phyloP scores from a whole-genome alignment of 129 eudicot species.

The Glebionis coronaria region DNA sequence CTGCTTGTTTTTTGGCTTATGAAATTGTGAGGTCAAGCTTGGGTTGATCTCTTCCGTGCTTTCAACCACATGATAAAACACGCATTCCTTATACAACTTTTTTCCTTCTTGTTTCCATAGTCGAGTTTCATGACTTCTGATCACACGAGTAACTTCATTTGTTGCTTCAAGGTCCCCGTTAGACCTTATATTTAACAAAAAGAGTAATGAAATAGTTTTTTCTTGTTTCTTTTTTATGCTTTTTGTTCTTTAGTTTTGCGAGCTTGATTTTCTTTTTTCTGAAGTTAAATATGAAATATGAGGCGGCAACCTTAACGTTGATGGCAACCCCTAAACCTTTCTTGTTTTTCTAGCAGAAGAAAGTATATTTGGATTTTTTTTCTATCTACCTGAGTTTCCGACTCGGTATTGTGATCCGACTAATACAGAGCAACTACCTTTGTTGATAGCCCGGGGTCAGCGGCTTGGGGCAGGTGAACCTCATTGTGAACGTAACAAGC shows the following conservation, averaged over 20 bases:
- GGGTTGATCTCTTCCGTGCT: constrained; percentile 28
- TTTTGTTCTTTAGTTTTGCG: not conserved
- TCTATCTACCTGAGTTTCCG: too few relatives aligned
- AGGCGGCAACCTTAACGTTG: not conserved
- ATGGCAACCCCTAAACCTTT: too few relatives aligned
- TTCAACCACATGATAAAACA: not conserved
- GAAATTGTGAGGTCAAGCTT: constrained; percentile 69
- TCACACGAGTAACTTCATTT: constrained; percentile 8
- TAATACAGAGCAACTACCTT: too few relatives aligned
- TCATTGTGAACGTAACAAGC: too few relatives aligned
- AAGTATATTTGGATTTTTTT: too few relatives aligned
- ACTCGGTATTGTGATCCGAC: too few relatives aligned
- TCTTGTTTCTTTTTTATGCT: not conserved
- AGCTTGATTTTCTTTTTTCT: not conserved
- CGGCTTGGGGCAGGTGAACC: too few relatives aligned
- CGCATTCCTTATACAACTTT: not conserved
- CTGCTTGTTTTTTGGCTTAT: constrained; percentile 89
- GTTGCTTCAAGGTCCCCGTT: constrained; percentile 2
- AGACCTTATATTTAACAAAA: constrained; percentile 8
- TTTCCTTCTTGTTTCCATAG: not conserved
- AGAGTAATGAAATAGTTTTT: constrained; percentile 17
- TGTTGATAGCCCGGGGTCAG: too few relatives aligned
- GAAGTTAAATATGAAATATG: not conserved
- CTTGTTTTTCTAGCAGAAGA: too few relatives aligned
- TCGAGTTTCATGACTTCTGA: constrained; percentile 7